Evolutionary conservation across 2,329 filamentous ascomycete species (phyloP), one percentile per base, ranked within the genome.

Genomic region (Akanthomyces uredinophilus): DNA sequence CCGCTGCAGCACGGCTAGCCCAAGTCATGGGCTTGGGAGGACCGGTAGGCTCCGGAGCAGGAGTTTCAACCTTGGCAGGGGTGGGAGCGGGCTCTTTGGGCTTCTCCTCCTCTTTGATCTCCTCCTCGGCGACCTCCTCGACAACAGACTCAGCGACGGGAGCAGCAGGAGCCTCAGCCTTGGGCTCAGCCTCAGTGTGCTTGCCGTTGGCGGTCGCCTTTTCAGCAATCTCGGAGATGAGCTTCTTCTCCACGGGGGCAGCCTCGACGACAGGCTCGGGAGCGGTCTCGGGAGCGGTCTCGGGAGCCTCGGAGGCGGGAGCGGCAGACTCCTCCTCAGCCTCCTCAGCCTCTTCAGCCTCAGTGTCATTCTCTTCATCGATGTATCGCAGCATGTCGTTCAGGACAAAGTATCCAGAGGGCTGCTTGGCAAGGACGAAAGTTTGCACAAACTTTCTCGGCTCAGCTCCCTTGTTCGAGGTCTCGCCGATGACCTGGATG

Each of bases 311-410:
- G 24, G 66, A 64, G 62, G 73, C 72, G 60, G 71, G 73, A 20
- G 73, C 62, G 66, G 75, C 72, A 43, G 73, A 68, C 63, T 77
- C 75, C 4, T 67, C 66, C 58, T 74, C 71, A 53, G 65, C 64
- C 32, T 68, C 66, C 58, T 74, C 71, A 52, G 65, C 64, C 32
- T 68, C 67, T 53, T 86, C 82, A 52, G 67, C 78, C 65, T 88
- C 87, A 64, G 91, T 91, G 64, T 97, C 92, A 47, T 83, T 83
- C 69, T 94, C 90, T 65, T 95, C 91, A 66, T 89, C 87, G 67
- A 99, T 87, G 78, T 96, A 98, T 69, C 95, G 86, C 81, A 98
- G 92, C 74, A 99, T 96, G 73, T 99, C 95, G 77, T 99, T 99
- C 70, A 99, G 85, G 39, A 99, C 94, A 70, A 96, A 99, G 82